Evolutionary conservation across 2,329 filamentous ascomycete species (phyloP), one percentile per base, ranked within the genome.

Genomic region (Tetracladium maxilliforme): DNA sequence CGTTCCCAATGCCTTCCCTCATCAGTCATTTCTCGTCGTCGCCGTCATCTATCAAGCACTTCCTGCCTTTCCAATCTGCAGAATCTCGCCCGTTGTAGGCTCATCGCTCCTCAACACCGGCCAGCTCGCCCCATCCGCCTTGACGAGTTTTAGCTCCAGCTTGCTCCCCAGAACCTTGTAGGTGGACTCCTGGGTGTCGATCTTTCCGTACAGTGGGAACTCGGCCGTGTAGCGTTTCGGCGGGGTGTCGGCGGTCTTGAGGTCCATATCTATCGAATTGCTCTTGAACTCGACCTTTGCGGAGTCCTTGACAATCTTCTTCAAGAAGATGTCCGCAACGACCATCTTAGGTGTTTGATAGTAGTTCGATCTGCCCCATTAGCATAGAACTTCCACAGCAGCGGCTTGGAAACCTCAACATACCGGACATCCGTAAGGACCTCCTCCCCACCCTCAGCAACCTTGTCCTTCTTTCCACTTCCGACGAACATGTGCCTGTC

Each of bases 301-400:
- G 14, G 58, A 66, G 14, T 75, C 66, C 53, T 87, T 92, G 54
- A 86, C 72, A 41, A 98, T 93, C 58, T 95, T 95, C 62, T 95
- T 98, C 27, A 95, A 64, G 56, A 92, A 98, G 38, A 94, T 77
- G 7, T 81, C 90, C 3, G 80, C 86, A 37, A 92, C 93, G 29
- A 95, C 81, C 10, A 71, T 73, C 9, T 70, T 68, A 3, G 77
- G 61, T 2, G 90, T 95, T 52, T 98, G 90, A 55, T 98, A 98
- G 54, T 87, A 98, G 52, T 98, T 90, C 45, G 79, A 72, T 32
- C 77, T 79, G 41, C 23, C 16, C 29, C n/a, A n/a, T n/a, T 20
- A 15, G 16, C 16, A 21, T 18, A 22, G 21, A 30, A 23, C 25
- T 29, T 24, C 29, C 26, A 24, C 10, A 25, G 21, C 25, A 26